Base-by-base conservation (phyloP, 768 basidiomycete genomes). In the Tricholoma furcatifolium region DNA sequence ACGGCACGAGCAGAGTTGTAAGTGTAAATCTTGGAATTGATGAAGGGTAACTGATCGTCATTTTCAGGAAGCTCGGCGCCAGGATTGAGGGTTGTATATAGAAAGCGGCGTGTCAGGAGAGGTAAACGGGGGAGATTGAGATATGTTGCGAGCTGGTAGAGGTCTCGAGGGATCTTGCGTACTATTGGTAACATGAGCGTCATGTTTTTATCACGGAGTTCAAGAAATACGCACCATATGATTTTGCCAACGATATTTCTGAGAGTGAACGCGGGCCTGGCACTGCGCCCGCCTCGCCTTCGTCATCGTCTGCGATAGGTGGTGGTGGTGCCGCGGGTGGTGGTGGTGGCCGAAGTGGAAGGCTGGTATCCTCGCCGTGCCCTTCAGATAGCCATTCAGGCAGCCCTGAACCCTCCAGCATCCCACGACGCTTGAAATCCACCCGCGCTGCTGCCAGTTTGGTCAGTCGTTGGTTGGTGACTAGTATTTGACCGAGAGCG, bases 71-170 rank as follows among this genome's bases (percentile, higher is more conserved):
- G 10, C 18, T 48, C 17, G 23, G 44, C 31, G 39, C 63, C 35
- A 9, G 59, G 58, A 43, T 68, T 17, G 8, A 60, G 32, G 38
- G 65, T 61, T 11, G 61, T 59, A 30, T 61, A 62, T 20, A 72
- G 59, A 45, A 69, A 71, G 1, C 54, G 61, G n/a, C 55, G 56
- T 2, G 65, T 53, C n/a, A 68, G 61, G 2, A 50, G 23, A 0
- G 55, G 59, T 15, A 71, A 61, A 5, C 34, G 14, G 3, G 66
- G 68, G 10, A 58, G 51, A 20, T 57, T 23, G 6, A 64, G 38
- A 42, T 58, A 30, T 8, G 17, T 20, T 6, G 56, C 61, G 4
- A 69, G 62, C 1, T 23, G 38, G 10, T 51, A 32, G 15, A 60
- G 43, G 24, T 54, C 35, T 6, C 17, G 18, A 23, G 45, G 52